Evolutionary conservation across 2,329 filamentous ascomycete species (phyloP).

Genomic region (Thielaviopsis punctulata): DNA sequence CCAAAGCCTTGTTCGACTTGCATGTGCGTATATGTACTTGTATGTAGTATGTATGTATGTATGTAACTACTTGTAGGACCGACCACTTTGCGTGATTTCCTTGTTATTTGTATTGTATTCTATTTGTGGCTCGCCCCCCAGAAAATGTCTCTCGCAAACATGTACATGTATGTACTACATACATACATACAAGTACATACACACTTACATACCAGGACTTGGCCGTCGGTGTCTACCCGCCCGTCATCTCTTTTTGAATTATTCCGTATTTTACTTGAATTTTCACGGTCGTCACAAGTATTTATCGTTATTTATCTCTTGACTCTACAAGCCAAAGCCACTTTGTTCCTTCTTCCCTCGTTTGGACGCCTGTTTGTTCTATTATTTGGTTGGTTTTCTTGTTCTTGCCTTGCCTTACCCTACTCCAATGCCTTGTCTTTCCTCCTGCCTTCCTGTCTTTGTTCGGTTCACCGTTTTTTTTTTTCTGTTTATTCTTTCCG

Average conservation of each 20-base stretch:
- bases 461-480: slow-evolving; percentile 24
- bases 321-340: neutral
- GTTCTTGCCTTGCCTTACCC: slow-evolving; percentile 20
- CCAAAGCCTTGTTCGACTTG: too few relatives aligned
- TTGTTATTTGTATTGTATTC: neutral
- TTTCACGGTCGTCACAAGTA: neutral
- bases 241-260: neutral
- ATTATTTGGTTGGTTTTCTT: neutral
- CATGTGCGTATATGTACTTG: too few relatives aligned
- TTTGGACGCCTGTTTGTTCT: slow-evolving; percentile 24
- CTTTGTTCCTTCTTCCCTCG: slow-evolving; percentile 12
- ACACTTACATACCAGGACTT: neutral
- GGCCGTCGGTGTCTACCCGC: neutral
- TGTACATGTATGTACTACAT: too few relatives aligned
- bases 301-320: neutral
- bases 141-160: neutral
- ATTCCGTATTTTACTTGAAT: too few relatives aligned
- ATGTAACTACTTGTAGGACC: too few relatives aligned
- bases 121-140: neutral
- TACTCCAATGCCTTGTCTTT: neutral
- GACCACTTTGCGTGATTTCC: neutral
- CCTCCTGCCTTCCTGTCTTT: slow-evolving; percentile 22
- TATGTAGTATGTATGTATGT: neutral
- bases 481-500: neutral
- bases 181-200: neutral